A percentile compares a stretch with the other conserved stretches of the same genome.
Evolutionary conservation across 2,329 filamentous ascomycete species (phyloP).

Genomic region (Chaetomiaceae sp.): DNA sequence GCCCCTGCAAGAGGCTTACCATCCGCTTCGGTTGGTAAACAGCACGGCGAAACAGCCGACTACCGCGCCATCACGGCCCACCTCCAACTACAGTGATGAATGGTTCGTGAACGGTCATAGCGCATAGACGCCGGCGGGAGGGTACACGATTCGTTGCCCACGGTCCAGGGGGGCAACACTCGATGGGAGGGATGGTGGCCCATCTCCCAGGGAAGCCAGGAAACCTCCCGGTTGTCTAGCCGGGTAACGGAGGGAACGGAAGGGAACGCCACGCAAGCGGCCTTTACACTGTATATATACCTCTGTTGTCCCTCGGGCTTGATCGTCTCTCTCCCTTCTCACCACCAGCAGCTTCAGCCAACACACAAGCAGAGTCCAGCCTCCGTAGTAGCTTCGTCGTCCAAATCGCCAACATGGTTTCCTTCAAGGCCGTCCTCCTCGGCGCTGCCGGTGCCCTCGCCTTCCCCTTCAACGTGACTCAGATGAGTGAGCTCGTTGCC

Average conservation of each 20-base stretch:
- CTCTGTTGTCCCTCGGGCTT: not conserved
- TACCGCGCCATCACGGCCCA: not conserved
- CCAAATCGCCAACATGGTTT: slow-evolving; percentile 16
- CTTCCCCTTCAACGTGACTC: slow-evolving; percentile 18
- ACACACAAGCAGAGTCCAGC: not conserved
- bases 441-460: slow-evolving; percentile 14
- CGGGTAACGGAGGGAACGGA: not conserved
- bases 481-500: slow-evolving; percentile 12
- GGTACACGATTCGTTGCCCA: not conserved
- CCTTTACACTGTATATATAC: slow-evolving; percentile 6
- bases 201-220: not conserved
- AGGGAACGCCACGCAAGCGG: not conserved
- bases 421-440: slow-evolving; percentile 19
- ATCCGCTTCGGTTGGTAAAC: not conserved
- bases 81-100: not conserved
- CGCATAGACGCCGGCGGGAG: not conserved
- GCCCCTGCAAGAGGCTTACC: not conserved
- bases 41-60: not conserved
- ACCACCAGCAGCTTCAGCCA: not conserved
- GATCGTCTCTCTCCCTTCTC: not conserved
- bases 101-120: not conserved
- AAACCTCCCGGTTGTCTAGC: not conserved
- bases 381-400: not conserved
- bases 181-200: not conserved
- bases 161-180: too few species aligned